phyloP scores from a whole-genome alignment of 2,329 filamentous ascomycete genomes.

The Monilinia fructigena region DNA sequence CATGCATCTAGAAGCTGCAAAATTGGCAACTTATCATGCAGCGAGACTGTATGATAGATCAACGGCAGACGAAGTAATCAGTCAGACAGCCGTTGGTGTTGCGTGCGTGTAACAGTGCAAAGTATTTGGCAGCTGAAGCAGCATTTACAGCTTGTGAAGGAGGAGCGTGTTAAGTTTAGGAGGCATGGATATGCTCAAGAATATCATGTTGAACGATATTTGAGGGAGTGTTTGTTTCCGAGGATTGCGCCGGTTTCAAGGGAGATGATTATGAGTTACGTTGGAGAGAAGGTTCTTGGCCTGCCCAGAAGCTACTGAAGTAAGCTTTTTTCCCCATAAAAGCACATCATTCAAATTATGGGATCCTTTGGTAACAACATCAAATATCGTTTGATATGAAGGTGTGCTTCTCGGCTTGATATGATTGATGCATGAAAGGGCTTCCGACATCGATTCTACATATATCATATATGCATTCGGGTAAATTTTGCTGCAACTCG shows the following conservation, averaged over 20 bases:
- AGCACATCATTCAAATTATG: neutral
- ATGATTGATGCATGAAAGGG: neutral
- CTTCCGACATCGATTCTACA: neutral
- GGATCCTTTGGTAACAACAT: neutral
- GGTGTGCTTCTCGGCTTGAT: neutral
- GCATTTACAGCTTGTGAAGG: slow-evolving; percentile 63
- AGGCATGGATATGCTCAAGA: slow-evolving; percentile 64
- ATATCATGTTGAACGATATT: slow-evolving; percentile 64
- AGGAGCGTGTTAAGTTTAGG: slow-evolving; percentile 58
- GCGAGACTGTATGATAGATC: slow-evolving; percentile 60
- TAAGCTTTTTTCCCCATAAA: neutral
- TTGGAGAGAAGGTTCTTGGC: slow-evolving; percentile 65
- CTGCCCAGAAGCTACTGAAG: slow-evolving; percentile 66
- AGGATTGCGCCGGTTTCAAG: slow-evolving; percentile 63
- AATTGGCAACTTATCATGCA: slow-evolving; percentile 64
- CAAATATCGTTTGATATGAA: neutral
- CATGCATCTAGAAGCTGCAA: slow-evolving; percentile 64
- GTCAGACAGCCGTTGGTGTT: slow-evolving; percentile 58
- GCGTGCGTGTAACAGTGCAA: slow-evolving; percentile 66
- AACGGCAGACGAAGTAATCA: slow-evolving; percentile 51
- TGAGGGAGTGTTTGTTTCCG: slow-evolving; percentile 64
- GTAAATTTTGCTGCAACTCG: neutral
- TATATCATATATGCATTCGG: neutral
- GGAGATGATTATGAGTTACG: slow-evolving; percentile 76
- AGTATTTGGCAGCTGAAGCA: slow-evolving; percentile 67